Conservation (phyloP, 169 alveolate species). For the Perkinsus olseni region DNA sequence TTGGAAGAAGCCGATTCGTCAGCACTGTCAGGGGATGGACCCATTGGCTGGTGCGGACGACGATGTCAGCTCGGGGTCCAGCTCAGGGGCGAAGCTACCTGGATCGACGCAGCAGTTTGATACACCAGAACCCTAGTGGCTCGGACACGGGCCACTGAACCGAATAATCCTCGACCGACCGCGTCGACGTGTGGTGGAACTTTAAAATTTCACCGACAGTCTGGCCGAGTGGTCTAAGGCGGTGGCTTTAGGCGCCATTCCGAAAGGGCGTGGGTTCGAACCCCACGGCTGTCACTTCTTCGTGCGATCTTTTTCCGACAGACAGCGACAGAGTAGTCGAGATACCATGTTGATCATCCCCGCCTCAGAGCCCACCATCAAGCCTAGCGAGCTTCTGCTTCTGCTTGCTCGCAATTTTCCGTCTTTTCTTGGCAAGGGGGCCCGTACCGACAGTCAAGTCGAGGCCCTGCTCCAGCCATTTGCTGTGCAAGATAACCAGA, state of each 20-base stretch:
- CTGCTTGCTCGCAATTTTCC: neutral
- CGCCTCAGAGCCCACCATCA: neutral
- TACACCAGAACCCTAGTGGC: too few species aligned
- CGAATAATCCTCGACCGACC: too few species aligned
- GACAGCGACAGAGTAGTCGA: too few species aligned
- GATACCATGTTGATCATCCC: too few species aligned
- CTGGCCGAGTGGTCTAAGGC: slow-evolving; percentile 6
- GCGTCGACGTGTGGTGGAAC: neutral
- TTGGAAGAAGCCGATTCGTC: neutral
- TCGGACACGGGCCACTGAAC: too few species aligned
- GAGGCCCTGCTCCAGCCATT: neutral
- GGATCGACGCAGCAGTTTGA: too few species aligned
- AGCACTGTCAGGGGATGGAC: neutral
- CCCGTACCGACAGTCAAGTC: neutral
- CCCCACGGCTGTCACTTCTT: neutral
- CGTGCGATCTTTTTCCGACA: neutral
- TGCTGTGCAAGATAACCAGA: neutral
- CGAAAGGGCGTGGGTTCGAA: slow-evolving; percentile 5
- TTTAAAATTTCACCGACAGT: neutral
- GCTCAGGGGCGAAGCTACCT: neutral
- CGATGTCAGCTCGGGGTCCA: neutral
- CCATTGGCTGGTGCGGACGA: neutral
- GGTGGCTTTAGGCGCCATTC: slow-evolving; percentile 5
- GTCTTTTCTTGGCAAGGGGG: neutral
- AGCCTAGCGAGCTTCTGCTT: neutral